Evolutionary conservation across 2,329 filamentous ascomycete species (phyloP).

Genomic region (Penicillium sp.): DNA sequence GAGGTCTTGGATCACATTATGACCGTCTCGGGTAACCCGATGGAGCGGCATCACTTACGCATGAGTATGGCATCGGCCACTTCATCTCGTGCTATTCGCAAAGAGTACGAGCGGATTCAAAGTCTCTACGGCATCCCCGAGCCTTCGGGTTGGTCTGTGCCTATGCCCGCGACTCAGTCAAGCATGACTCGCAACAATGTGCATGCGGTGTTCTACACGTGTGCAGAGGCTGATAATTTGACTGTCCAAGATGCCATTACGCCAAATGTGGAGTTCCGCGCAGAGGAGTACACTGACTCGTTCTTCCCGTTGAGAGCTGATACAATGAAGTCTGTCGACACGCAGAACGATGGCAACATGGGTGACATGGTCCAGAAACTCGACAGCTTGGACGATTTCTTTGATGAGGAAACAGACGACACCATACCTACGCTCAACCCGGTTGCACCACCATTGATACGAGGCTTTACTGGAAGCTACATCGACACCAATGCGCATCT

Average conservation of each 20-base stretch:
- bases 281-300: conserved; percentile 73
- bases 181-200: conserved; percentile 84
- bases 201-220: conserved; percentile 93
- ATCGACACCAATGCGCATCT: conserved; percentile 73
- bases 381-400: conserved; percentile 76
- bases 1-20: conserved; percentile 92
- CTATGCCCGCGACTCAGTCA: conserved; percentile 84
- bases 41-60: conserved; percentile 88
- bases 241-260: conserved; percentile 61
- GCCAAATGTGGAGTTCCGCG: conserved; percentile 85
- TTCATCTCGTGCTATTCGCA: conserved; percentile 77
- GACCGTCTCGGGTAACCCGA: conserved; percentile 82
- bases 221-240: conserved; percentile 61
- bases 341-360: conserved; percentile 57
- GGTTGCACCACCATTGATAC: conserved; percentile 35
- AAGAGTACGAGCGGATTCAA: conserved; percentile 90
- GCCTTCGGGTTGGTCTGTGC: conserved; percentile 91
- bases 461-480: conserved; percentile 55
- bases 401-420: conserved; percentile 58
- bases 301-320: conserved; percentile 79
- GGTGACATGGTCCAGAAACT: conserved; percentile 77
- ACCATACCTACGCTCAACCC: conserved; percentile 53
- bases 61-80: conserved; percentile 93
- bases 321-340: conserved; percentile 88
- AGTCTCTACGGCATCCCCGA: conserved; percentile 96